Evolutionary conservation across 331 rosid genomes (phyloP), one percentile per base, ranked within the genome.

Genomic region (Rhamnella rubrinervis): DNA sequence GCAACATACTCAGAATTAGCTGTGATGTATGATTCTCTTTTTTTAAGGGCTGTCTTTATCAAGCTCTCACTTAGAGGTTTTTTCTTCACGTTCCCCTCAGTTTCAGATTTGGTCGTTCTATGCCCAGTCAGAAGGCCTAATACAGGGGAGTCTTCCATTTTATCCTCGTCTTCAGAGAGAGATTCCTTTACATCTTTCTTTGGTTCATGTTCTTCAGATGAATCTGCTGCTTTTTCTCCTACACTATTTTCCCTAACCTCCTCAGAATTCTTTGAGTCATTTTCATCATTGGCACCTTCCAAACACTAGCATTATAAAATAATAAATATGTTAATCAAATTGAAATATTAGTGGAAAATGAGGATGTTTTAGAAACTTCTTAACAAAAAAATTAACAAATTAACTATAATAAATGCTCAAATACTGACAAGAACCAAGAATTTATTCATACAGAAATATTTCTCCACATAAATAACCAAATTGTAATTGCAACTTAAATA

Each of bases 1-100:
- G 73, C 4, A 66, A 59, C 98, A 55, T 93, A 93, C 98, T 87
- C 96, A 2, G 96, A 81, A 85, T 93, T 91, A 74, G 85, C 87
- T 84, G 75, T 91, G 71, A 93, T 39, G 69, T 93, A 93, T 20
- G 87, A 61, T 69, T 75, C 72, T 86, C 91, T 84, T 80, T 91
- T 91, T 59, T 73, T 74, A 56, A 93, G 75, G 72, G 98, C 97
- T 83, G 72, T 75, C 85, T 75, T 87, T 68, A 93, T 91, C 61
- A 70, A 68, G 66, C 74, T 74, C 76, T 90, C 93, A 66, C 53
- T 91, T 25, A 81, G 91, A 62, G 81, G 75, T 55, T 74, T 81
- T 72, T 88, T 89, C 50, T 55, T 78, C 21, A 66, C 83, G 53
- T 73, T 73, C 72, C 58, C 89, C 49, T 81, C 66, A 14, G 65